Conservation (phyloP, 1,284 basidiomycete species). For the Trichosporon faecale region DNA sequence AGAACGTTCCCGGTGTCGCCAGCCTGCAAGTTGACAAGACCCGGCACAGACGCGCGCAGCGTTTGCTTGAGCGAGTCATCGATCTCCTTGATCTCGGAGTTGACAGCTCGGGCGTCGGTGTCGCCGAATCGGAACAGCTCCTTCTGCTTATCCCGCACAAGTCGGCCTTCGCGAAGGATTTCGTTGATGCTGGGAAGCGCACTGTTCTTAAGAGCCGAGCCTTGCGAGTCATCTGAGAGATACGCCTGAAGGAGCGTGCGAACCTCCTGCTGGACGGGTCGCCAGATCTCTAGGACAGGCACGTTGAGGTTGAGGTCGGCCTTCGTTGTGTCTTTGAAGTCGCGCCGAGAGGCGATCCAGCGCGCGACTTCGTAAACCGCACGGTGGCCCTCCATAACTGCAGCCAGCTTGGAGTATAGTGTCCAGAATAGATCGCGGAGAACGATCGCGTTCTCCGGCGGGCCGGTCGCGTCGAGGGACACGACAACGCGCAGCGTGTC, state of each 20-base stretch:
- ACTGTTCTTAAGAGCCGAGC: slow-evolving; percentile 70
- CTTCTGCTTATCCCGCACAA: slow-evolving; percentile 71
- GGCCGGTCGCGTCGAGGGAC: slow-evolving; percentile 68
- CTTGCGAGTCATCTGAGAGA: slow-evolving; percentile 81
- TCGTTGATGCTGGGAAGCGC: slow-evolving; percentile 92
- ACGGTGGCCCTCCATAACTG: slow-evolving; percentile 87
- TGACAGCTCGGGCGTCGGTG: slow-evolving; percentile 69
- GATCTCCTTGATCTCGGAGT: slow-evolving; percentile 66
- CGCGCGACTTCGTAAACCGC: slow-evolving; percentile 88
- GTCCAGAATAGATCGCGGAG: slow-evolving; percentile 96
- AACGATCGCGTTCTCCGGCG: slow-evolving; percentile 76
- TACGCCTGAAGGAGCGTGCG: slow-evolving; percentile 85
- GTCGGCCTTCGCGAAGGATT: slow-evolving; percentile 77
- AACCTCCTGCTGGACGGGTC: slow-evolving; percentile 85
- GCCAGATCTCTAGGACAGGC: slow-evolving; percentile 86
- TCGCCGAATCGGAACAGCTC: slow-evolving; percentile 83
- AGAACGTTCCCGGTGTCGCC: slow-evolving; percentile 57
- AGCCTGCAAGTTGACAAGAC: slow-evolving; percentile 63
- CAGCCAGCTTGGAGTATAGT: slow-evolving; percentile 91
- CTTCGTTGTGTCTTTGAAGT: slow-evolving; percentile 78
- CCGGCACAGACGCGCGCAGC: slow-evolving; percentile 87
- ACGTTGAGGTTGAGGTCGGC: slow-evolving; percentile 63
- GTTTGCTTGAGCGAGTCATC: slow-evolving; percentile 83
- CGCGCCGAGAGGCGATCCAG: slow-evolving; percentile 79
- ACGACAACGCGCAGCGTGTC: slow-evolving; percentile 63